Evolutionary conservation across 2,329 filamentous ascomycete species (phyloP).

Genomic region (Ophiostoma tasmaniense): DNA sequence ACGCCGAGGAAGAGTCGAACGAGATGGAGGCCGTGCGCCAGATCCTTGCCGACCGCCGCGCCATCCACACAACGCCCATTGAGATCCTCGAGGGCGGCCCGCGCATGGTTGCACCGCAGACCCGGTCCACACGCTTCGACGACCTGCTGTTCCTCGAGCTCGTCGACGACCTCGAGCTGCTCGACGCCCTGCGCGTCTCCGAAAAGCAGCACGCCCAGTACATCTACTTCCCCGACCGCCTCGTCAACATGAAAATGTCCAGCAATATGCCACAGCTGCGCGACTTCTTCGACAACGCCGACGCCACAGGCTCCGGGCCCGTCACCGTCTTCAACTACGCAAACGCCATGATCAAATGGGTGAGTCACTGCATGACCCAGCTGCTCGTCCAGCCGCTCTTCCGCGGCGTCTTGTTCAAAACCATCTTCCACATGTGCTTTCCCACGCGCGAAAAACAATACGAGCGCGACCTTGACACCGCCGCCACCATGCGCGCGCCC

Average conservation of each 20-base stretch:
- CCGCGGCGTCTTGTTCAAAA: constrained; percentile 27
- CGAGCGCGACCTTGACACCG: background rate
- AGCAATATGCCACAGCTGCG: constrained; percentile 15
- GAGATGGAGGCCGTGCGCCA: constrained; percentile 7
- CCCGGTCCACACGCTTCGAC: constrained; percentile 38
- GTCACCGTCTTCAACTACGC: background rate
- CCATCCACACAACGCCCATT: background rate
- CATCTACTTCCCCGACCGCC: constrained; percentile 80
- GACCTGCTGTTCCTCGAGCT: constrained; percentile 62
- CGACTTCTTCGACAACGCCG: constrained; percentile 10
- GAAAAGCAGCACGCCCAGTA: constrained; percentile 52
- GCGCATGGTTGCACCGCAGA: constrained; percentile 57
- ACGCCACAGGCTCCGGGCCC: constrained; percentile 23
- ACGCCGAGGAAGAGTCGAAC: background rate
- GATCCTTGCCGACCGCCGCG: constrained; percentile 3
- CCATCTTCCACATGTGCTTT: constrained; percentile 8
- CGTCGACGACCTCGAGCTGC: constrained; percentile 35
- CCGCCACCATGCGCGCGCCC: constrained; percentile 22
- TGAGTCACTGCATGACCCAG: background rate
- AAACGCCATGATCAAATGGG: constrained; percentile 4
- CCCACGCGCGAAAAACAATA: background rate
- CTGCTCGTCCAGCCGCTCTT: constrained; percentile 44
- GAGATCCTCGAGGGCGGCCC: constrained; percentile 73
- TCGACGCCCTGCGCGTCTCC: constrained; percentile 45
- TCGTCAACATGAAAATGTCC: constrained; percentile 46